Percentiles rank a stretch among this genome's conserved stretches.
Evolutionary conservation across 352 stramenopile genomes (phyloP).

Genomic region (Pythium oligandrum): DNA sequence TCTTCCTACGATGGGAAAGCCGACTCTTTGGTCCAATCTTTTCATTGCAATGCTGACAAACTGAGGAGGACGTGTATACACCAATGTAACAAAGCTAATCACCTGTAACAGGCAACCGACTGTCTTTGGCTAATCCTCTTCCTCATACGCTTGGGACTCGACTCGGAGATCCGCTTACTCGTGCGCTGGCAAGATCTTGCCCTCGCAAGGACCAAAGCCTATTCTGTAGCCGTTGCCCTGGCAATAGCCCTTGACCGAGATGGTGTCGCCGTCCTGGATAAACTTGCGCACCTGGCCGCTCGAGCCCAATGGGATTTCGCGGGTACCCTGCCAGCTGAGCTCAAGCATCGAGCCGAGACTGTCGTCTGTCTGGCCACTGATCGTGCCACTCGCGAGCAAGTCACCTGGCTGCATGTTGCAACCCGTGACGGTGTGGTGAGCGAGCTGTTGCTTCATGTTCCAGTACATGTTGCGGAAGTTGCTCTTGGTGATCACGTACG

Average conservation of each 20-base stretch:
- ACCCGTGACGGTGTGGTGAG: slow-evolving; percentile 96
- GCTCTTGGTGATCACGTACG: slow-evolving; percentile 83
- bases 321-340: slow-evolving; percentile 92
- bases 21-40: slow-evolving; percentile 11
- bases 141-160: too few species aligned
- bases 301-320: slow-evolving; percentile 68
- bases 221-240: slow-evolving; percentile 89
- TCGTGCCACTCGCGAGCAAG: slow-evolving; percentile 93
- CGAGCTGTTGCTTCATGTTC: slow-evolving; percentile 96
- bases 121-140: too few species aligned
- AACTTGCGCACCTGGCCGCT: slow-evolving; percentile 88
- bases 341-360: slow-evolving; percentile 95
- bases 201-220: slow-evolving; percentile 93
- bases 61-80: too few species aligned
- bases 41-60: background rate
- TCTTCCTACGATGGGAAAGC: slow-evolving; percentile 15
- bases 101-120: too few species aligned
- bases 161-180: slow-evolving; percentile 5
- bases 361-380: slow-evolving; percentile 86
- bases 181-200: slow-evolving; percentile 87
- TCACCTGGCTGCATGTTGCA: slow-evolving; percentile 96
- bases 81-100: too few species aligned
- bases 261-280: slow-evolving; percentile 92
- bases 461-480: slow-evolving; percentile 98
- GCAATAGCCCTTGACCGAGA: slow-evolving; percentile 92